Base-by-base conservation (phyloP, 2,329 filamentous ascomycete species). In the Madurella fahalii region DNA sequence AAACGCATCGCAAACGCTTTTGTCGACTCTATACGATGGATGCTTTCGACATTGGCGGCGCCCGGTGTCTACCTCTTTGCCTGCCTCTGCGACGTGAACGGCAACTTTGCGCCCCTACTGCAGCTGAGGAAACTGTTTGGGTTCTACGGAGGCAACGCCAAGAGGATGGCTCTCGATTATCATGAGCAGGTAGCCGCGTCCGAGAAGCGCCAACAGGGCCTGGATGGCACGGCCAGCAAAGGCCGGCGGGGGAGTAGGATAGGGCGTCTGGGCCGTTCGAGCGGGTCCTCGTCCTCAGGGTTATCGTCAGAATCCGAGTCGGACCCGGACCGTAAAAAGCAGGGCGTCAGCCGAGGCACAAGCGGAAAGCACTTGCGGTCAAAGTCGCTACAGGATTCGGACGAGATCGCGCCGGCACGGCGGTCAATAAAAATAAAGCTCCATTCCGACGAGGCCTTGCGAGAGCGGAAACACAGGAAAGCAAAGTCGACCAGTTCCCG, bases 361-460 rank as follows among this genome's bases (percentile, higher is more conserved):
- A 59, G 52, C 30, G 56, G 51, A 47, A 56, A 53, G 44, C 82
- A 89, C 65, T 77, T 77, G 44, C 80, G 86, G 50, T 86, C 87
- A 20, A 86, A 83, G 67, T 85, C 85, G 2, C 64, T 77, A 18
- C 75, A 77, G 46, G 73, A 77, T 25, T 67, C 76, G 31, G 86
- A 90, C 59, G 87, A 91, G 61, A 80, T 80, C 58, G 78, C 80
- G 15, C 85, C 87, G 4, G 76, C 82, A 7, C 83, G 89, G 65
- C 82, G 90, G 53, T 95, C 91, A 2, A 96, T 96, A 60, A 84
- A 91, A 40, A 96, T 97, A 65, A 95, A 94, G 72, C 78, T 96
- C 13, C 85, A 93, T 69, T 89, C 86, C 59, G 89, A 96, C 63
- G 89, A 91, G 54, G 81, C 83, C 40, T 74, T 87, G 53, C 80